phyloP scores from a whole-genome alignment of 2,329 filamentous ascomycete genomes.

The Botryotinia convoluta region DNA sequence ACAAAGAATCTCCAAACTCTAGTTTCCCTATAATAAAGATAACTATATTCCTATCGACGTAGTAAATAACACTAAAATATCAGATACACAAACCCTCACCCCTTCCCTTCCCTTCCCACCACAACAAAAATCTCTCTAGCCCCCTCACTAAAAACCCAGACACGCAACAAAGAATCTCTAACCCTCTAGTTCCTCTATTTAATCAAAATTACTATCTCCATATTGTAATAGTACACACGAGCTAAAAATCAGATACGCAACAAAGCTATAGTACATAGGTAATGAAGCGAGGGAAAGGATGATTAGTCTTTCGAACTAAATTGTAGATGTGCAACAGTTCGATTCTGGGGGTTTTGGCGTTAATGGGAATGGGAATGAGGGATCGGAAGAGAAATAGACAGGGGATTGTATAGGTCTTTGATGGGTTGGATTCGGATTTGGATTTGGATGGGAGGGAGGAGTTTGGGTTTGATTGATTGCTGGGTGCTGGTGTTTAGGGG shows the following conservation, averaged over 20 bases:
- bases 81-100: background rate
- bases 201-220: background rate
- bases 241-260: background rate
- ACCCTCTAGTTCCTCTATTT: background rate
- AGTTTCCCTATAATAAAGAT: background rate
- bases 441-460: background rate
- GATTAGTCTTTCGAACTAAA: background rate
- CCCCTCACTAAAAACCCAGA: background rate
- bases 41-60: too few relatives aligned
- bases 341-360: background rate
- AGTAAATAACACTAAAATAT: too few relatives aligned
- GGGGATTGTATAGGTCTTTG: background rate
- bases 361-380: background rate
- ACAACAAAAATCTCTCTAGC: background rate
- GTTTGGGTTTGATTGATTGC: too few relatives aligned
- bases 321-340: background rate
- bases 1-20: background rate
- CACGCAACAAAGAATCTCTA: background rate
- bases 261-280: background rate
- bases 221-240: background rate
- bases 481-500: too few relatives aligned
- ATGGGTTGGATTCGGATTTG: background rate
- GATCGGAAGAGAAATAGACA: background rate
- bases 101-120: background rate
- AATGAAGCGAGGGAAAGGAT: background rate